Base-by-base conservation (phyloP, 2,329 filamentous ascomycete species). In the Aspergillus viridinutans region DNA sequence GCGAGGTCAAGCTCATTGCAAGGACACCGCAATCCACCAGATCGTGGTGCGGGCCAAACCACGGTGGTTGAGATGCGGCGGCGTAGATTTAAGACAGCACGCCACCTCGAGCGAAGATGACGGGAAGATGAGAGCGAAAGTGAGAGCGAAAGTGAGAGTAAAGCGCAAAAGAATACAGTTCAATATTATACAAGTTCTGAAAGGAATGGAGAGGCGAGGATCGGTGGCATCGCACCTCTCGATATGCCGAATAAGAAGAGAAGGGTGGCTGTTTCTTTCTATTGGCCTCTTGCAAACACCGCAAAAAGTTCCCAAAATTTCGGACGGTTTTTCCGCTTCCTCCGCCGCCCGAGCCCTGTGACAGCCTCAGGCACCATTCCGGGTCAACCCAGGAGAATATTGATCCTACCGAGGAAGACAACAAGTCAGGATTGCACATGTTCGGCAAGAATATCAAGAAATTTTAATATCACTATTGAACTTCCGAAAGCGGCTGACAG, bases 1-100 rank as follows among this genome's bases (percentile, higher is more conserved):
- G 77, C 71, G 81, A 82, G 72, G 79, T 78, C 74, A 83, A 74
- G 78, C 81, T 84, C 83, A 84, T 85, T 76, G 76, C 80, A 75
- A 67, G 61, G 59, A 63, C 60, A 67, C 67, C 63, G 59, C 58
- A 66, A 63, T 66, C 69, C 67, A 66, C 69, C 67, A 64, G 68
- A 65, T 64, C 65, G 63, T 60, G 66, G 66, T 66, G 67, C 64
- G 67, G 62, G 61, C 65, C 60, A 67, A 64, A 63, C 59, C 64
- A 67, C 62, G 60, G 59, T 61, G 55, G 56, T 55, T 61, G 61
- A 64, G 64, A 65, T 69, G 66, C 62, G 62, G 56, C 57, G 57
- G 58, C 59, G 62, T 57, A 53, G 52, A 48, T 57, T 51, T 57
- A 55, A 52, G 56, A 47, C 53, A 55, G 56, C 47, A 50, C 57